These are phyloP conservation scores for Diospyros kaki DNA, from an alignment of 148 eudicot genomes.

Conservation along the genomic window DNA sequence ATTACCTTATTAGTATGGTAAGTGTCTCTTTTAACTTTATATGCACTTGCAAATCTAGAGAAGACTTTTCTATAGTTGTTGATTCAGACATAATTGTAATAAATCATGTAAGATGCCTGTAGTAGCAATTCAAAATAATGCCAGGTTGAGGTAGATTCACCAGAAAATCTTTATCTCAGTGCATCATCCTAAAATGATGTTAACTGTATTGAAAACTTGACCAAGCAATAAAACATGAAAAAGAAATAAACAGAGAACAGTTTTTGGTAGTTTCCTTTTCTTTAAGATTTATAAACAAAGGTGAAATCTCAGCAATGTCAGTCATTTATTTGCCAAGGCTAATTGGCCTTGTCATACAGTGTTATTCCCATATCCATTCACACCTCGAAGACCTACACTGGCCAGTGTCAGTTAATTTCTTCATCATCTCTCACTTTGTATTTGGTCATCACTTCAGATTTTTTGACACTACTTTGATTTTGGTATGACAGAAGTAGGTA, in stretches of 20 bases:
- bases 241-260: neutral
- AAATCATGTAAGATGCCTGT: neutral
- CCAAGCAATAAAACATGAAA: neutral
- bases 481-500: no score
- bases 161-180: neutral
- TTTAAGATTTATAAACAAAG: neutral
- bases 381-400: constrained; percentile 2
- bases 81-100: neutral
- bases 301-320: neutral
- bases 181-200: neutral
- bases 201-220: neutral
- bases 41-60: constrained; percentile 11
- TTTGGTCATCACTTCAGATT: no score
- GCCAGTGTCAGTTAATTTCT: neutral
- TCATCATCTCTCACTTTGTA: no score
- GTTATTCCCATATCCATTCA: neutral
- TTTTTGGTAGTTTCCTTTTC: neutral
- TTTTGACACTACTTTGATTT: no score
- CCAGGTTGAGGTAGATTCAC: neutral
- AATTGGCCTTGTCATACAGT: neutral
- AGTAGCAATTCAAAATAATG: neutral
- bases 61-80: neutral
- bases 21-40: neutral
- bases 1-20: neutral
- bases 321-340: neutral